Evolutionary conservation across 768 basidiomycete species (phyloP).

Genomic region (Tylopilus rubrobrunneus): DNA sequence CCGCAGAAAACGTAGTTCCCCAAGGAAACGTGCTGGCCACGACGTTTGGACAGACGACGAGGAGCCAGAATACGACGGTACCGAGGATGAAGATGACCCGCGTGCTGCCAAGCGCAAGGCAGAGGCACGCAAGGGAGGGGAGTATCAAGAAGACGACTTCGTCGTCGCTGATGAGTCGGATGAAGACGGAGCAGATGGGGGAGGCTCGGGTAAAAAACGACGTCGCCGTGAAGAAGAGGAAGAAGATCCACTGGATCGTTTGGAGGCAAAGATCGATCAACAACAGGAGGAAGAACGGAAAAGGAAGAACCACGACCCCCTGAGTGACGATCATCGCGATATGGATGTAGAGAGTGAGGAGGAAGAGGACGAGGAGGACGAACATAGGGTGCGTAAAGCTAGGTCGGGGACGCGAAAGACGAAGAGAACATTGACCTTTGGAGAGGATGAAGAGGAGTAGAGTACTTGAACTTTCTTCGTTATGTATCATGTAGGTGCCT

Average conservation of each 20-base stretch:
- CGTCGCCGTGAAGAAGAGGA: conserved; percentile 43
- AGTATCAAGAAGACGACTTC: conserved; percentile 85
- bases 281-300: conserved; percentile 52
- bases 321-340: conserved; percentile 37
- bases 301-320: conserved; percentile 32
- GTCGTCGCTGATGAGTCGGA: conserved; percentile 76
- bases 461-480: not conserved
- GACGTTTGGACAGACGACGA: conserved; percentile 71
- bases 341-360: conserved; percentile 76
- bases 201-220: conserved; percentile 33
- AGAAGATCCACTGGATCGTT: conserved; percentile 63
- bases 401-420: conserved; percentile 50
- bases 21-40: conserved; percentile 38
- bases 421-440: conserved; percentile 51
- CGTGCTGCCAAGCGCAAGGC: conserved; percentile 42
- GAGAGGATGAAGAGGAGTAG: conserved; percentile 52
- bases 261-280: conserved; percentile 64
- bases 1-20: conserved; percentile 45
- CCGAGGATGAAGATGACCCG: conserved; percentile 59
- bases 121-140: conserved; percentile 51
- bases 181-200: conserved; percentile 47
- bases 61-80: conserved; percentile 50
- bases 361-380: conserved; percentile 66
- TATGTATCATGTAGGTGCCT: not conserved
- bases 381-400: conserved; percentile 58